These are phyloP conservation scores for Blepharisma stoltei DNA, from an alignment of 73 alveolate genomes.

Conservation along the genomic window DNA sequence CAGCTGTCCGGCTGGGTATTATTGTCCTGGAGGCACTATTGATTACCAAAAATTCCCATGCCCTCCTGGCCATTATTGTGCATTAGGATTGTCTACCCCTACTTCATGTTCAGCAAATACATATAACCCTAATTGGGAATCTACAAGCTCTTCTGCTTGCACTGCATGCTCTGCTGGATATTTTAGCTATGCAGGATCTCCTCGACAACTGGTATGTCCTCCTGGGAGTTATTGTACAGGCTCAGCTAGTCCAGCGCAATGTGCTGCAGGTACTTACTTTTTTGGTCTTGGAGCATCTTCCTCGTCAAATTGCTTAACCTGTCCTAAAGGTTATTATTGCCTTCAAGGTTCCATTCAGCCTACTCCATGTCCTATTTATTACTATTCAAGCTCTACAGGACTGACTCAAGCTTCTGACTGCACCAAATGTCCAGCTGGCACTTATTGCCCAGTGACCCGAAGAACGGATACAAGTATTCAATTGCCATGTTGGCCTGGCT, in stretches of 20 bases:
- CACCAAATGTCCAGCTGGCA: constrained; percentile 54
- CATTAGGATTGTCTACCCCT: constrained; percentile 44
- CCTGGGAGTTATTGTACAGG: constrained; percentile 39
- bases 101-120: constrained; percentile 41
- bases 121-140: constrained; percentile 40
- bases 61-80: constrained; percentile 57
- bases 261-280: constrained; percentile 33
- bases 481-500: constrained; percentile 50
- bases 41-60: constrained; percentile 33
- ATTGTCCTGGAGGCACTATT: constrained; percentile 40
- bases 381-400: constrained; percentile 29
- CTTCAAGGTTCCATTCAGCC: constrained; percentile 48
- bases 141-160: constrained; percentile 36
- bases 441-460: constrained; percentile 33
- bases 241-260: not conserved
- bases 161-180: constrained; percentile 44
- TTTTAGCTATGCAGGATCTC: constrained; percentile 27
- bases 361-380: constrained; percentile 50
- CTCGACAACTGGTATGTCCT: constrained; percentile 35
- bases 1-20: constrained; percentile 63
- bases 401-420: constrained; percentile 28
- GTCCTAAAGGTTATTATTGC: constrained; percentile 58
- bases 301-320: constrained; percentile 39
- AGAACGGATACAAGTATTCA: constrained; percentile 15
- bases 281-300: constrained; percentile 30